Percentiles rank a stretch among this genome's conserved stretches.
These are phyloP conservation scores for Phytophthora litchii DNA, from an alignment of 352 stramenopile species.

Conservation along the genomic window DNA sequence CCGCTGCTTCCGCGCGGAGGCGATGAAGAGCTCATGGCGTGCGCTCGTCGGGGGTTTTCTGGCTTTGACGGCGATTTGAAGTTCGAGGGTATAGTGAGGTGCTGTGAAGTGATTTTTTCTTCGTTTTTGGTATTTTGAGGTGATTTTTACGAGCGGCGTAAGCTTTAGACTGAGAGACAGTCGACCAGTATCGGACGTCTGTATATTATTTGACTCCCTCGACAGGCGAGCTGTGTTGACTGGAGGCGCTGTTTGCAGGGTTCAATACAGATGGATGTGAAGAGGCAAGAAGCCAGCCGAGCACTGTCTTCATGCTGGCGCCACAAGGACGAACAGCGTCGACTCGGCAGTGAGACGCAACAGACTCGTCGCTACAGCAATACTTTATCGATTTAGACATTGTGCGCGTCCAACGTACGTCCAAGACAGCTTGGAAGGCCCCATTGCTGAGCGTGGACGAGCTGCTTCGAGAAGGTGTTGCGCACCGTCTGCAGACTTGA, in stretches of 20 bases:
- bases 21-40: constrained; percentile 29
- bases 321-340: not conserved
- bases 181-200: not conserved
- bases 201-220: no score
- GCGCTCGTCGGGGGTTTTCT: constrained; percentile 10
- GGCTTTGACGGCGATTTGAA: constrained; percentile 22
- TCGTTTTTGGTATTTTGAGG: constrained; percentile 12
- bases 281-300: constrained; percentile 5
- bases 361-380: not conserved
- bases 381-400: not conserved
- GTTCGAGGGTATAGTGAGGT: constrained; percentile 10
- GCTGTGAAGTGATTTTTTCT: constrained; percentile 9
- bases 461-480: not conserved
- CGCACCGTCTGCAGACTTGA: constrained; percentile 2
- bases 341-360: not conserved
- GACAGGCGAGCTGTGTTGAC: no score
- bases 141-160: constrained; percentile 13
- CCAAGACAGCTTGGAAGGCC: not conserved
- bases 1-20: constrained; percentile 11
- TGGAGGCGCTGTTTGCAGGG: not conserved
- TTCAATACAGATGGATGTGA: constrained; percentile 19
- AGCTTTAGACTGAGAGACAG: constrained; percentile 8
- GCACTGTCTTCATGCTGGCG: constrained; percentile 10
- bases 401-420: not conserved
- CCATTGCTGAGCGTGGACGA: not conserved